Conservation (phyloP, 2,329 filamentous ascomycete species). For the Hypoxylon sp. region DNA sequence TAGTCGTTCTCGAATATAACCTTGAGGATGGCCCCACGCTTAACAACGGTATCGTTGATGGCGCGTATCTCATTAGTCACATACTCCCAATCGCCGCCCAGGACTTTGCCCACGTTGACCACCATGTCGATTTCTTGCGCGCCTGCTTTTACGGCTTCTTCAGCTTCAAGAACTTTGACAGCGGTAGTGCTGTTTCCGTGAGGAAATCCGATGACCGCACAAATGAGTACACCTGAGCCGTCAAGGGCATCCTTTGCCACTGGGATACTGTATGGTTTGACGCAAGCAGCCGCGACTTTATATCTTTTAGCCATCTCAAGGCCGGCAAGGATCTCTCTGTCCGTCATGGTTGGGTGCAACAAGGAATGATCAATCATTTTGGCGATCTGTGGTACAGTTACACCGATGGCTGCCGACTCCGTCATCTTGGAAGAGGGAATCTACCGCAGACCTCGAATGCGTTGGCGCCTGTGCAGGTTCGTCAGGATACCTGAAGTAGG, state of each 20-base stretch:
- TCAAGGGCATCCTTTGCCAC: slow-evolving; percentile 64
- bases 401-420: slow-evolving; percentile 53
- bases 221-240: slow-evolving; percentile 66
- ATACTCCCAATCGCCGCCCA: slow-evolving; percentile 71
- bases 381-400: slow-evolving; percentile 64
- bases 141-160: slow-evolving; percentile 62
- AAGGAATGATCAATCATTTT: slow-evolving; percentile 74
- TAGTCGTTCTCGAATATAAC: slow-evolving; percentile 76
- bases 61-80: slow-evolving; percentile 66
- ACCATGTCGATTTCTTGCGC: slow-evolving; percentile 73
- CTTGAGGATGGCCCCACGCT: slow-evolving; percentile 66
- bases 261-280: slow-evolving; percentile 71
- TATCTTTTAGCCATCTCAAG: slow-evolving; percentile 64
- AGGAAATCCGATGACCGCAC: slow-evolving; percentile 73
- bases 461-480: background rate
- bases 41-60: slow-evolving; percentile 65
- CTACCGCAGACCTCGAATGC: background rate
- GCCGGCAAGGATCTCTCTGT: slow-evolving; percentile 66
- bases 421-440: slow-evolving; percentile 23
- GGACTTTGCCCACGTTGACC: slow-evolving; percentile 71
- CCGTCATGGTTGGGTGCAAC: slow-evolving; percentile 73
- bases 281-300: slow-evolving; percentile 69
- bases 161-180: slow-evolving; percentile 69
- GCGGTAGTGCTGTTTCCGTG: slow-evolving; percentile 70
- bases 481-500: background rate